Evolutionary conservation across 495 filamentous ascomycete genomes (phyloP).

Genomic region (Hyaloscypha variabilis): DNA sequence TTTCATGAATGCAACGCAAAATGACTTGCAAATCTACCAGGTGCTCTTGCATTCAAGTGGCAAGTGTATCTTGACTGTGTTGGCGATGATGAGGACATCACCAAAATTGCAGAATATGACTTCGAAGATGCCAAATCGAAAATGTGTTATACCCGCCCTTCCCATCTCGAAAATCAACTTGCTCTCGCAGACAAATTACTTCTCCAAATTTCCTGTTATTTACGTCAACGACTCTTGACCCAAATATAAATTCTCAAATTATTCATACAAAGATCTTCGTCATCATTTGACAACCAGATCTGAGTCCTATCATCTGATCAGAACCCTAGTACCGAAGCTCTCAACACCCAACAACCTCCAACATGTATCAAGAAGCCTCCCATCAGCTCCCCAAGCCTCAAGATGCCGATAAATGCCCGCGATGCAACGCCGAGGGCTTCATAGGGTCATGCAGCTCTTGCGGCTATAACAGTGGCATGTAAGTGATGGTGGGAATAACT

Average conservation of each 20-base stretch:
- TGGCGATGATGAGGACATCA: neutral
- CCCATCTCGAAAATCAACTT: neutral
- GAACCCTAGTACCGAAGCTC: neutral
- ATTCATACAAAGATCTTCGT: neutral
- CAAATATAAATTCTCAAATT: neutral
- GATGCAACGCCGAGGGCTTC: conserved; percentile 8
- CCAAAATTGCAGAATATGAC: neutral
- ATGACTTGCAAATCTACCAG: conserved; percentile 28
- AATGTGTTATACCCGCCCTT: neutral
- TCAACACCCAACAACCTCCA: neutral
- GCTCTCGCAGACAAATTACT: too few relatives aligned
- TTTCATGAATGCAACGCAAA: conserved; percentile 37
- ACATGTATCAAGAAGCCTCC: neutral
- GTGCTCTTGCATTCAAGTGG: neutral
- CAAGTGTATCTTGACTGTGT: neutral
- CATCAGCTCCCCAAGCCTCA: neutral
- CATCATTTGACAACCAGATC: neutral
- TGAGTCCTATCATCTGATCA: neutral
- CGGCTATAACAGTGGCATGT: neutral
- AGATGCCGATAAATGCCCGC: conserved; percentile 7
- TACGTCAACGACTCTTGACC: neutral
- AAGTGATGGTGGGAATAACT: neutral
- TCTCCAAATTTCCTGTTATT: neutral
- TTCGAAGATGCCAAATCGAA: neutral
- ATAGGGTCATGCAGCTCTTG: neutral